Percentiles rank a stretch among this genome's conserved stretches.
Conservation (phyloP, 495 filamentous ascomycete genomes). For the Lasiosphaeria hispida region DNA sequence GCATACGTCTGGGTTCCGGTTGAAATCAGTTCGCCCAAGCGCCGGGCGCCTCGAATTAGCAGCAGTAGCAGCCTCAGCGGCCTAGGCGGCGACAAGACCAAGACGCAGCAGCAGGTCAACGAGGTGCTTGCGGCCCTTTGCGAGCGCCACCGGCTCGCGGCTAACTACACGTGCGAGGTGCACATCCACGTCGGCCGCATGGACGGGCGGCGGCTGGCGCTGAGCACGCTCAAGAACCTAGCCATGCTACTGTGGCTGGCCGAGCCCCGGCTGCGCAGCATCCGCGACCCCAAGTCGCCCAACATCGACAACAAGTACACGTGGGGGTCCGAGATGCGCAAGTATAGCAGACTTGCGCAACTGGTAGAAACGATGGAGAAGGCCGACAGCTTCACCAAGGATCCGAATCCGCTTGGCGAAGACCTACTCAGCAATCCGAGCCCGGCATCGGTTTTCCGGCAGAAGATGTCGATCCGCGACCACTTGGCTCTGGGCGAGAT, state of each 20-base stretch:
- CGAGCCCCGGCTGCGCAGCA: slow-evolving; percentile 31
- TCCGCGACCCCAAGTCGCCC: slow-evolving; percentile 30
- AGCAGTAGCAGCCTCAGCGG: too few species aligned
- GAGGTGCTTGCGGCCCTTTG: slow-evolving; percentile 20
- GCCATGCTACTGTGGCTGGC: slow-evolving; percentile 31
- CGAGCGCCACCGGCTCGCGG: slow-evolving; percentile 18
- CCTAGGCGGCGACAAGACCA: neutral
- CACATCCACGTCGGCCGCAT: slow-evolving; percentile 32
- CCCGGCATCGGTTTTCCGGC: neutral
- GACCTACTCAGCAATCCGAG: too few species aligned
- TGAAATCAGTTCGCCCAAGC: slow-evolving; percentile 32
- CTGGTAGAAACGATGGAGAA: too few species aligned
- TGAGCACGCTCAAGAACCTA: slow-evolving; percentile 29
- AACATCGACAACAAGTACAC: slow-evolving; percentile 32
- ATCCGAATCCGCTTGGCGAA: neutral
- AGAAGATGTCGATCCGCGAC: neutral
- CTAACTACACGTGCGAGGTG: slow-evolving; percentile 34
- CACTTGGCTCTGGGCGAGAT: slow-evolving; percentile 22
- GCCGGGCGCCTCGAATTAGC: slow-evolving; percentile 5
- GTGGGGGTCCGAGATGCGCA: slow-evolving; percentile 30
- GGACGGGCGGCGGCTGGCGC: slow-evolving; percentile 24
- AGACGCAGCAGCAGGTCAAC: slow-evolving; percentile 14
- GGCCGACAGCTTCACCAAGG: neutral
- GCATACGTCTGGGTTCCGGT: slow-evolving; percentile 28
- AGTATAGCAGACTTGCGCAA: slow-evolving; percentile 25